Conservation (phyloP, 306 rosid genomes). For the Vicia sativa region DNA sequence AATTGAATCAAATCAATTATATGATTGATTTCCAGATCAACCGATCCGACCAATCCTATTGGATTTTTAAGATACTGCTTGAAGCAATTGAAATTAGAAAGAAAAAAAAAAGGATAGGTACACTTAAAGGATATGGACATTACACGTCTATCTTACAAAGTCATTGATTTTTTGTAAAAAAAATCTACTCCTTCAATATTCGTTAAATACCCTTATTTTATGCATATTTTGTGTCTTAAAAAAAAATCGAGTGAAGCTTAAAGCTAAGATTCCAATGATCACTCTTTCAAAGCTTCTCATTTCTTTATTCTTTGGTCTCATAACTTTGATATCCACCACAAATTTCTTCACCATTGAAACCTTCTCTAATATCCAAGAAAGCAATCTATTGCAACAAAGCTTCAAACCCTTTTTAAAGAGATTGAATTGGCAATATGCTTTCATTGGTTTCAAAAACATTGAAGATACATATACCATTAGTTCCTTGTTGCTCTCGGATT, state of each 20-base stretch:
- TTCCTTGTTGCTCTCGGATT: background rate
- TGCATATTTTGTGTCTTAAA: background rate
- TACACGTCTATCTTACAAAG: no score
- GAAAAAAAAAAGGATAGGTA: no score
- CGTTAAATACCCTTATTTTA: no score
- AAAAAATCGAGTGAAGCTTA: background rate
- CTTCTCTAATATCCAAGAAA: constrained; percentile 3
- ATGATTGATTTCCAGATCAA: no score
- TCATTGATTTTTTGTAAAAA: no score
- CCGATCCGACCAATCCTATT: no score
- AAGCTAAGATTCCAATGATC: constrained; percentile 7
- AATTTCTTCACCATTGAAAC: background rate
- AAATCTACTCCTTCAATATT: no score
- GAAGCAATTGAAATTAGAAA: no score
- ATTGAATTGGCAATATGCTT: background rate
- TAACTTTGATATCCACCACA: background rate
- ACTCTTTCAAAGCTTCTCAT: background rate
- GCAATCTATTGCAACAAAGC: background rate
- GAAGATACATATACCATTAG: background rate
- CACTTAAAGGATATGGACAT: no score
- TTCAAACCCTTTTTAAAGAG: background rate
- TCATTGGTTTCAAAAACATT: constrained; percentile 8
- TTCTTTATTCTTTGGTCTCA: background rate
- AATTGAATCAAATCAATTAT: no score
- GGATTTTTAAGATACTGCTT: no score